Conservation (phyloP, 208 protist species). For the Herpetomonas samuelpessoai region DNA sequence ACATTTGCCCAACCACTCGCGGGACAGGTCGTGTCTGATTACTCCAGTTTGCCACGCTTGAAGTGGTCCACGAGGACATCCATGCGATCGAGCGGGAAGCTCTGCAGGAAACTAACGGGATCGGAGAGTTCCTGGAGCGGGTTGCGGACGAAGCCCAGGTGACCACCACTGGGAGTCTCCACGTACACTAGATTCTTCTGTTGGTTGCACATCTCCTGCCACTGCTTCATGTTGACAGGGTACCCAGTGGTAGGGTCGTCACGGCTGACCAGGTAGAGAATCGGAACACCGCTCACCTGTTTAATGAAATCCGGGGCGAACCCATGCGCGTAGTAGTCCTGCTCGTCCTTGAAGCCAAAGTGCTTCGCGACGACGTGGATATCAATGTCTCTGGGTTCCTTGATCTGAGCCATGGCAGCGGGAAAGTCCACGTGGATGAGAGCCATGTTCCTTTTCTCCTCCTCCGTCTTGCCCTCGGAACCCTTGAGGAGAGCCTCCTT, state of each 20-base stretch:
- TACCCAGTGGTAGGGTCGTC: constrained; percentile 28
- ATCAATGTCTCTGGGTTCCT: constrained; percentile 18
- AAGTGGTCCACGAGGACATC: background rate
- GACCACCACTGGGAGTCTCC: constrained; percentile 31
- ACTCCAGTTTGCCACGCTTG: background rate
- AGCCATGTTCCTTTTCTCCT: constrained; percentile 11
- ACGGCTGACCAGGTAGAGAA: constrained; percentile 16
- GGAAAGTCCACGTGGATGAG: constrained; percentile 13
- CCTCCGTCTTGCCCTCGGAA: constrained; percentile 13
- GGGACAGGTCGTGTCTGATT: no score
- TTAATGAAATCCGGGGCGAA: constrained; percentile 15
- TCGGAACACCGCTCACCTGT: constrained; percentile 4
- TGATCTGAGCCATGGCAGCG: constrained; percentile 7
- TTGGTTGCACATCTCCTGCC: constrained; percentile 15
- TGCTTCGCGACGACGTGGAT: constrained; percentile 23
- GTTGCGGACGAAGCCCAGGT: constrained; percentile 29
- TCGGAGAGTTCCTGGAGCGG: constrained; percentile 18
- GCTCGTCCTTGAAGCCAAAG: constrained; percentile 21
- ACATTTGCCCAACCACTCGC: no score
- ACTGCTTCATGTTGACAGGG: constrained; percentile 9
- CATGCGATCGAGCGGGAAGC: constrained; percentile 6
- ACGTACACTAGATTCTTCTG: constrained; percentile 25
- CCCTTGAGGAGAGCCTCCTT: constrained; percentile 8
- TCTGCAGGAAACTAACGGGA: constrained; percentile 7
- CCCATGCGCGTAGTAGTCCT: constrained; percentile 27